A percentile compares a stretch with the other conserved stretches of the same genome.
Evolutionary conservation across 129 eudicot genomes (phyloP).

Genomic region (Mikania micrantha): DNA sequence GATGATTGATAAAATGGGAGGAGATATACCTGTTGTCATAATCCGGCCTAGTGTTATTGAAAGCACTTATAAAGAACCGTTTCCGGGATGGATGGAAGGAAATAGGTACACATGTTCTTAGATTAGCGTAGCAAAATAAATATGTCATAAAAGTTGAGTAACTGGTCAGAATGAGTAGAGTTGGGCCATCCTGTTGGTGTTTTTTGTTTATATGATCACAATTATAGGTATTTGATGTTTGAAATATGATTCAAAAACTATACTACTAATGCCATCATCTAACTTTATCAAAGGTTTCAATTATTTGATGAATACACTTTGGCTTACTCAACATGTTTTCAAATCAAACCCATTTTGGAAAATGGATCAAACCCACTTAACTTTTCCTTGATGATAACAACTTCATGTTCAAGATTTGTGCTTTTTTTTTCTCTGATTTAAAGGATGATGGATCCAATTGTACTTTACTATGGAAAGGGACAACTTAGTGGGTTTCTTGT

Average conservation of each 20-base stretch:
- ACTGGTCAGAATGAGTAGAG: not conserved
- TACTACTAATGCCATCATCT: not conserved
- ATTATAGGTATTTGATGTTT: not conserved
- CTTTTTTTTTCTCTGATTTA: not conserved
- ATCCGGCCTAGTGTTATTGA: slow-evolving; percentile 96
- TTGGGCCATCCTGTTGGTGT: not conserved
- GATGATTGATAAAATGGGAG: slow-evolving; percentile 85
- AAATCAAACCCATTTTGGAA: not conserved
- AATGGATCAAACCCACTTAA: not conserved
- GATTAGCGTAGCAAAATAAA: not conserved
- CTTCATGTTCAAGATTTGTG: slow-evolving; percentile 1
- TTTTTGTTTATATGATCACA: not conserved
- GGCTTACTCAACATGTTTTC: not conserved
- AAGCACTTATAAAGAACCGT: slow-evolving; percentile 91
- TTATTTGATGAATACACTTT: not conserved
- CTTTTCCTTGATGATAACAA: not conserved
- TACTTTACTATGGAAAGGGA: slow-evolving; percentile 90
- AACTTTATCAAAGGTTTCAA: not conserved
- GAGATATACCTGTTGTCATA: slow-evolving; percentile 80
- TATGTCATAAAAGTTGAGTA: not conserved
- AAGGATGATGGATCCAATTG: slow-evolving; percentile 99
- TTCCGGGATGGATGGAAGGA: slow-evolving; percentile 99
- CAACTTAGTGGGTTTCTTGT: slow-evolving; percentile 88
- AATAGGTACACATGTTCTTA: slow-evolving; percentile 46
- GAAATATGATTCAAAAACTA: not conserved